Evolutionary conservation across 1,284 basidiomycete genomes (phyloP).

Genomic region (Puccinia coronata): DNA sequence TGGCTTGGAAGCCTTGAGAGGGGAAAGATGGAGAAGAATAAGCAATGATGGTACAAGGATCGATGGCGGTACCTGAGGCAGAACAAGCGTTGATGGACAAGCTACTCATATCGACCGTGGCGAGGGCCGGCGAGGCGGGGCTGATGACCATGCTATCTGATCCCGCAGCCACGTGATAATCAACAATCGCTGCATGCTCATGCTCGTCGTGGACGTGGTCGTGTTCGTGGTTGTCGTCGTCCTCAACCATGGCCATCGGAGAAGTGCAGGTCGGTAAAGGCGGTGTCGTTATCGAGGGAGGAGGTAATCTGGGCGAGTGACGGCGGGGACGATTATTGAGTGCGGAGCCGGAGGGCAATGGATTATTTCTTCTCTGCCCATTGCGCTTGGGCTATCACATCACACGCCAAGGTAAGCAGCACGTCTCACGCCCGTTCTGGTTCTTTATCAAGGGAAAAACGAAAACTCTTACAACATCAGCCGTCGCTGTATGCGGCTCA

Average conservation of each 20-base stretch:
- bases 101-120: conserved; percentile 4
- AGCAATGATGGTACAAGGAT: conserved; percentile 17
- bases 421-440: background rate
- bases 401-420: background rate
- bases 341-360: background rate
- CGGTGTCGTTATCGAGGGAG: background rate
- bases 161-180: background rate
- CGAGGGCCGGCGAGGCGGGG: background rate
- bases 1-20: too few relatives aligned
- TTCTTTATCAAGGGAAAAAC: background rate
- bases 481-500: background rate
- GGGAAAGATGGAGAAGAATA: background rate
- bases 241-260: too few relatives aligned
- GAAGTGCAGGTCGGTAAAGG: background rate
- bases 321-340: background rate
- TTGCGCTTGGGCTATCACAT: background rate
- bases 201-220: background rate
- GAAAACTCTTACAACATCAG: background rate
- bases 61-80: conserved; percentile 24
- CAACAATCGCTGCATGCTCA: background rate
- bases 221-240: background rate
- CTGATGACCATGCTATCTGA: background rate
- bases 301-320: background rate
- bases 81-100: conserved; percentile 5
- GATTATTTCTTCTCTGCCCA: conserved; percentile 4